Evolutionary conservation across 495 filamentous ascomycete genomes (phyloP).

Genomic region (Stereocaulon alpinum): DNA sequence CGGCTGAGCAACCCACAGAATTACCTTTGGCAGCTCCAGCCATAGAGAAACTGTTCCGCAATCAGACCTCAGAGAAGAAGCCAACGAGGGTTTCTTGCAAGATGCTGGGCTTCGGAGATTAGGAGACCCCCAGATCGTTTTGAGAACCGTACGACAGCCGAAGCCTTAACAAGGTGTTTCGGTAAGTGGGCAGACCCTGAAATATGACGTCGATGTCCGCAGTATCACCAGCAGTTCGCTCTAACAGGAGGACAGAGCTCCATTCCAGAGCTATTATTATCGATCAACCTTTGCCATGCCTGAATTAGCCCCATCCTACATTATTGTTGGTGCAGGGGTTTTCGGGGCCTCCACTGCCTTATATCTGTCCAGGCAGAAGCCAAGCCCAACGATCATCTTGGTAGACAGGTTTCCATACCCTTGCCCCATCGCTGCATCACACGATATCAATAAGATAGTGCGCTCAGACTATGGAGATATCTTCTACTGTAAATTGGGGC

Average conservation of each 20-base stretch:
- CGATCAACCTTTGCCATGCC: not conserved
- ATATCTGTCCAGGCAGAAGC: constrained; percentile 43
- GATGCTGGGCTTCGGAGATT: no score
- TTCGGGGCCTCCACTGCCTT: constrained; percentile 58
- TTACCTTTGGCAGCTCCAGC: no score
- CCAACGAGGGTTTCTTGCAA: no score
- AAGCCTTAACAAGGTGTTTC: not conserved
- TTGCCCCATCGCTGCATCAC: constrained; percentile 44
- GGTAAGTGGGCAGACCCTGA: constrained; percentile 1
- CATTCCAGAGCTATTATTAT: not conserved
- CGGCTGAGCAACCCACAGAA: no score
- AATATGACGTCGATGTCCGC: constrained; percentile 8
- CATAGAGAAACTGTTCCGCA: not conserved
- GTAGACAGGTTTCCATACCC: constrained; percentile 45
- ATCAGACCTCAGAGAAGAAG: no score
- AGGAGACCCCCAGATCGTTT: no score
- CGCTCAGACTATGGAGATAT: constrained; percentile 54
- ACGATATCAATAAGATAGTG: constrained; percentile 59
- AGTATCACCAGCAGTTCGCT: not conserved
- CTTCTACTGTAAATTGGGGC: constrained; percentile 45
- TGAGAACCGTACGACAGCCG: not conserved
- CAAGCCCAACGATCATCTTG: constrained; percentile 42
- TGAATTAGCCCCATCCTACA: constrained; percentile 5
- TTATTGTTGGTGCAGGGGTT: constrained; percentile 43
- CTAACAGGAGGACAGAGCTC: not conserved